Conservation (phyloP, 2,329 filamentous ascomycete genomes). For the Colletotrichum zoysiae region DNA sequence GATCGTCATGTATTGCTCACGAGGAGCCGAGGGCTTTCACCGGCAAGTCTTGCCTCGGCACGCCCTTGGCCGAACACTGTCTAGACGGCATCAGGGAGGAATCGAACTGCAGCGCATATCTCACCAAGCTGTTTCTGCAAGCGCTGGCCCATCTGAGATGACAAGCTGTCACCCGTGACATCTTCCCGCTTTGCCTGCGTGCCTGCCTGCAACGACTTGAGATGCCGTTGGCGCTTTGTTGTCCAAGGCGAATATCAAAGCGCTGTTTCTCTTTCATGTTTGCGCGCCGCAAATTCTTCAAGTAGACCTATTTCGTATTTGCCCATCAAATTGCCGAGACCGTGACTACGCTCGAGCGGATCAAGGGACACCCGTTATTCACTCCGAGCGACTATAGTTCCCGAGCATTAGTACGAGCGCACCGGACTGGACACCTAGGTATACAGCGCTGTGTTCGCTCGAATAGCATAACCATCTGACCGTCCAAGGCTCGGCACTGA, state of each 20-base stretch:
- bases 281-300: neutral
- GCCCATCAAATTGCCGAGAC: neutral
- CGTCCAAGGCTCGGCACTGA: neutral
- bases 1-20: neutral
- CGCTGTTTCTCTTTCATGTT: neutral
- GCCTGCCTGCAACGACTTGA: neutral
- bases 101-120: neutral
- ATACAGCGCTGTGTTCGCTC: neutral
- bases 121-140: neutral
- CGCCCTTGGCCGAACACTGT: neutral
- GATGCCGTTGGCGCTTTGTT: constrained; percentile 6
- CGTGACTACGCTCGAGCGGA: constrained; percentile 3
- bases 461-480: neutral
- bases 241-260: neutral
- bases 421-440: neutral
- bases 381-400: neutral
- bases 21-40: neutral
- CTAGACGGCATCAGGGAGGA: neutral
- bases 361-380: neutral
- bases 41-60: neutral
- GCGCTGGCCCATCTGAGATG: neutral
- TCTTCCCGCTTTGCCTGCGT: neutral
- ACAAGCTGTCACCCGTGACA: neutral
- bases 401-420: neutral
- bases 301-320: no score